phyloP scores from a whole-genome alignment of 495 filamentous ascomycete genomes.

The Penicillium cataractarum region DNA sequence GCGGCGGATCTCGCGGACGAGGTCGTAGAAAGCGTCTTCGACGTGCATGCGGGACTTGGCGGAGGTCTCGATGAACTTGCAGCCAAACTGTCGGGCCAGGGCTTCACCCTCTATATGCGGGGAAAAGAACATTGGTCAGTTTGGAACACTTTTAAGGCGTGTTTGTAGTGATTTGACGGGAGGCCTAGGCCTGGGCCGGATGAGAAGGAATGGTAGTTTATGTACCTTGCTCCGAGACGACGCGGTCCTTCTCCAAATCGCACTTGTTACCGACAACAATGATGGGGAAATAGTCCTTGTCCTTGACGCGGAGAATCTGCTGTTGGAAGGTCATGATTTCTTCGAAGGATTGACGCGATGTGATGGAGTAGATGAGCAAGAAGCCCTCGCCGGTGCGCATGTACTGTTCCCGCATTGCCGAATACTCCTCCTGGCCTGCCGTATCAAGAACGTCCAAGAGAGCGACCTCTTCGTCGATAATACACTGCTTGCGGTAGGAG shows the following conservation, averaged over 20 bases:
- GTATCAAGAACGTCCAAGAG: constrained; percentile 97
- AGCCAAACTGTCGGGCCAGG: constrained; percentile 83
- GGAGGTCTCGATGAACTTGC: constrained; percentile 98
- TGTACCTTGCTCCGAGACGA: constrained; percentile 88
- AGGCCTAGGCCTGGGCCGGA: neutral
- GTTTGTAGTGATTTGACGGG: neutral
- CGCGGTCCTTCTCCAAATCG: constrained; percentile 89
- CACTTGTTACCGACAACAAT: constrained; percentile 99
- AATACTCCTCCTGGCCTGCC: constrained; percentile 98
- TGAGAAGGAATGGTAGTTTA: constrained; percentile 9
- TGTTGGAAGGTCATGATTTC: constrained; percentile 98
- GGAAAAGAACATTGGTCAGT: constrained; percentile 4
- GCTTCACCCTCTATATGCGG: constrained; percentile 77
- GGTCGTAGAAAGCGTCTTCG: constrained; percentile 97
- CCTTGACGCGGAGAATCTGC: constrained; percentile 97
- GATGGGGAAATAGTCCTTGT: constrained; percentile 99
- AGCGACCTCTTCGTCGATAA: constrained; percentile 97
- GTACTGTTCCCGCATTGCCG: constrained; percentile 99
- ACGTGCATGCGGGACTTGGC: constrained; percentile 98
- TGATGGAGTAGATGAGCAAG: constrained; percentile 97
- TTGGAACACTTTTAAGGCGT: neutral
- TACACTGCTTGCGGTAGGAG: constrained; percentile 99
- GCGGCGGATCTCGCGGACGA: constrained; percentile 93
- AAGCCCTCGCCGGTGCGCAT: constrained; percentile 99
- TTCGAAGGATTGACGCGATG: constrained; percentile 93